Conservation (phyloP, 1,284 basidiomycete genomes). For the Agaricales sp. region DNA sequence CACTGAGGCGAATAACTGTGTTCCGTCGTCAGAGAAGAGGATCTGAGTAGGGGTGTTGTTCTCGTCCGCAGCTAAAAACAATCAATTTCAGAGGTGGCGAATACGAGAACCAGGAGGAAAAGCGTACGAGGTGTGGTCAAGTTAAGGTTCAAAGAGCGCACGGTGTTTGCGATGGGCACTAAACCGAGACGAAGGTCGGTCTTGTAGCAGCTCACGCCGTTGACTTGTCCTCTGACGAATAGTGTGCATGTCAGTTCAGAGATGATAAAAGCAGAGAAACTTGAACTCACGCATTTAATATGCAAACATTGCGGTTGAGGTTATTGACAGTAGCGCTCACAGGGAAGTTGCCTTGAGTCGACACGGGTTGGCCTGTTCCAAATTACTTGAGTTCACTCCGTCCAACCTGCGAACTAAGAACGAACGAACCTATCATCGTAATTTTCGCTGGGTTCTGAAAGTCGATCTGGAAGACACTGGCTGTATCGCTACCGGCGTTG, state of each 20-base stretch:
- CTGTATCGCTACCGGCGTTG: neutral
- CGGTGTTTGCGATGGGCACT: slow-evolving; percentile 25
- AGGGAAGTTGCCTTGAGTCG: neutral
- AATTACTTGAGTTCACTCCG: too few species aligned
- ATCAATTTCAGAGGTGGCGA: slow-evolving; percentile 13
- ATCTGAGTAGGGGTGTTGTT: slow-evolving; percentile 31
- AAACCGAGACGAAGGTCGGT: slow-evolving; percentile 31
- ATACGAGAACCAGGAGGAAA: slow-evolving; percentile 15
- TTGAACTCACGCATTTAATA: neutral
- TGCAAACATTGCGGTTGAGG: neutral
- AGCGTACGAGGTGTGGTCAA: slow-evolving; percentile 31
- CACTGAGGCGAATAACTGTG: slow-evolving; percentile 33
- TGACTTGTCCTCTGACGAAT: slow-evolving; percentile 35
- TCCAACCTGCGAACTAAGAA: too few species aligned
- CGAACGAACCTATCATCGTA: neutral
- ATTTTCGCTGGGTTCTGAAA: neutral
- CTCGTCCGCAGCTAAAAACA: slow-evolving; percentile 24
- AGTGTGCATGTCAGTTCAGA: slow-evolving; percentile 15
- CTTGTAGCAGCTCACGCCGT: slow-evolving; percentile 37
- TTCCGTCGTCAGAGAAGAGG: slow-evolving; percentile 32
- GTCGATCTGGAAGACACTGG: neutral
- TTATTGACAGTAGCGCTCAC: neutral
- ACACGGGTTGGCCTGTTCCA: neutral
- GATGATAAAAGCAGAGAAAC: neutral
- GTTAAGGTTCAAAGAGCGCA: slow-evolving; percentile 30